Percentiles rank a stretch among this genome's conserved stretches.
These are phyloP conservation scores for Diacronema lutheri DNA, from an alignment of 78 protist species.

Conservation along the genomic window DNA sequence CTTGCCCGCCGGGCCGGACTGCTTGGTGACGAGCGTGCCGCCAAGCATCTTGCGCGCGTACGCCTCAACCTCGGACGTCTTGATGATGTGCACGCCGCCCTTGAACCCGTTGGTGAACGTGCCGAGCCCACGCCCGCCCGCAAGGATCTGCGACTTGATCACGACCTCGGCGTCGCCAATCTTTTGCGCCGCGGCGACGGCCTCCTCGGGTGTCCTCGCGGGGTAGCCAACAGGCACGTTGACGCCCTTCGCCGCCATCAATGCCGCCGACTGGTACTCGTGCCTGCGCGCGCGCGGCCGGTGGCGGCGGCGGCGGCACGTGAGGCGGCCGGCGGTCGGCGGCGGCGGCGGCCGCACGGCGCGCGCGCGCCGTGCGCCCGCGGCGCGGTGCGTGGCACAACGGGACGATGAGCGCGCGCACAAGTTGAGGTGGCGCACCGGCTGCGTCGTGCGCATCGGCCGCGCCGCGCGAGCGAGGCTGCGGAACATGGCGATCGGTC, in stretches of 20 bases:
- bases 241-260: neutral
- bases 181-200: neutral
- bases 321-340: no score
- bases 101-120: conserved; percentile 80
- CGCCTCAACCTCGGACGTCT: conserved; percentile 40
- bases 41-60: conserved; percentile 87
- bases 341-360: no score
- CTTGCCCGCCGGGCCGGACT: conserved; percentile 54
- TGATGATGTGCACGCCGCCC: conserved; percentile 88
- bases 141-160: conserved; percentile 58
- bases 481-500: no score
- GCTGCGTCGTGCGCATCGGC: no score
- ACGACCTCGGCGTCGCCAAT: conserved; percentile 11
- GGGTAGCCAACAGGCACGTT: conserved; percentile 1
- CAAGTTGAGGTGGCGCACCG: no score
- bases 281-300: no score
- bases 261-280: neutral
- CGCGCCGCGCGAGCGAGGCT: no score
- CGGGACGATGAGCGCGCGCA: no score
- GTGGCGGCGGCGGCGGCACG: no score
- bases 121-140: conserved; percentile 98
- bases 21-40: conserved; percentile 85
- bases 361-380: no score
- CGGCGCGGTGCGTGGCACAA: no score
- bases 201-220: neutral